These are phyloP conservation scores for Aurinia saxatilis DNA, from an alignment of 345 rosid species.

Conservation along the genomic window DNA sequence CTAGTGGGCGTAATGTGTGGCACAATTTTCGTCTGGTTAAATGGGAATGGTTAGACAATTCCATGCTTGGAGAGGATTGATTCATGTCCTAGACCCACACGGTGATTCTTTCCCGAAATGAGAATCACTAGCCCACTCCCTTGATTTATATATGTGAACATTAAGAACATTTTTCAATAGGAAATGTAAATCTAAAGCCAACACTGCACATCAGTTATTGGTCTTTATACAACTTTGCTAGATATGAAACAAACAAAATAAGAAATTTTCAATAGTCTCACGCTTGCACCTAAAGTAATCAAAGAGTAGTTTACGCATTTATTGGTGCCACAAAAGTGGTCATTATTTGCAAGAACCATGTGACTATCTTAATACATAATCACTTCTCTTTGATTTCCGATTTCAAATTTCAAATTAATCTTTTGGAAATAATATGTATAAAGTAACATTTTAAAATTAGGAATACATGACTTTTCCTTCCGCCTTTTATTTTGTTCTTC, in stretches of 20 bases:
- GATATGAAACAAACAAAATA: background rate
- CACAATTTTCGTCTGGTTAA: too few relatives aligned
- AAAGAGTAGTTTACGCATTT: conserved; percentile 5
- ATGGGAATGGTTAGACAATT: too few relatives aligned
- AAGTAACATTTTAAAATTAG: background rate
- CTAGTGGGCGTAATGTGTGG: too few relatives aligned
- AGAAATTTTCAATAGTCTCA: conserved; percentile 5
- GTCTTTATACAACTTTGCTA: background rate
- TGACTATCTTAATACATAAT: conserved; percentile 17
- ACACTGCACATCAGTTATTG: conserved; percentile 14
- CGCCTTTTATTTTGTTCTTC: background rate
- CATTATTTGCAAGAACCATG: conserved; percentile 27
- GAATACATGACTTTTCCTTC: background rate
- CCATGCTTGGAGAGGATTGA: too few relatives aligned
- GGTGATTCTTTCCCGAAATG: too few relatives aligned
- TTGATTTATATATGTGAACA: too few relatives aligned
- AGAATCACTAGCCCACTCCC: too few relatives aligned
- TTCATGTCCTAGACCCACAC: too few relatives aligned
- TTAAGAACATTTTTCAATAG: background rate
- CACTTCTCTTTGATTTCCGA: conserved; percentile 16
- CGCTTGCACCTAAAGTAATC: conserved; percentile 10
- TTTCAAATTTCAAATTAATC: conserved; percentile 6
- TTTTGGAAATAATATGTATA: background rate
- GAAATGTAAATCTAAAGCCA: background rate
- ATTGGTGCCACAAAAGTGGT: conserved; percentile 21